phyloP scores from a whole-genome alignment of 2,329 filamentous ascomycete genomes.

The Malbranchea zuffiana region DNA sequence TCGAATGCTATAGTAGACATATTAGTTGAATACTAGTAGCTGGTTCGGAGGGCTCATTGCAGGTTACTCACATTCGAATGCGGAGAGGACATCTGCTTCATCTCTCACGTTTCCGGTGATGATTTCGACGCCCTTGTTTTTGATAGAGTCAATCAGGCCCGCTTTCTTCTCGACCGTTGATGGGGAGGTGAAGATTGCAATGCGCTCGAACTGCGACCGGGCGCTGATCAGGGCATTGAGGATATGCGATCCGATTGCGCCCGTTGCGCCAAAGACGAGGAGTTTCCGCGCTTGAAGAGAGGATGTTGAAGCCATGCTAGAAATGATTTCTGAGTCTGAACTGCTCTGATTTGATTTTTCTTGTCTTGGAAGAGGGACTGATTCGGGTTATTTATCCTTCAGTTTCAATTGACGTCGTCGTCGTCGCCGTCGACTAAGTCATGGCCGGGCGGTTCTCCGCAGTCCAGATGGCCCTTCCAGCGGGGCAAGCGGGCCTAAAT shows the following conservation, averaged over 20 bases:
- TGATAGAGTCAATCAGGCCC: constrained; percentile 38
- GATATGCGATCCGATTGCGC: constrained; percentile 44
- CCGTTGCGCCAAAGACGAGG: constrained; percentile 45
- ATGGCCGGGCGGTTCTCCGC: no score
- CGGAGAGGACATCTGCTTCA: constrained; percentile 43
- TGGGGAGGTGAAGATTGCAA: constrained; percentile 49
- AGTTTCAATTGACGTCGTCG: no score
- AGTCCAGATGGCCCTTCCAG: no score
- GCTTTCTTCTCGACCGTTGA: constrained; percentile 42
- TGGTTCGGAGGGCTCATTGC: background rate
- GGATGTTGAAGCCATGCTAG: constrained; percentile 2
- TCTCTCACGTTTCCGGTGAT: constrained; percentile 46
- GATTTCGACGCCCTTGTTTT: constrained; percentile 41
- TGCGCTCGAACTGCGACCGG: constrained; percentile 38
- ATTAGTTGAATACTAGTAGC: background rate
- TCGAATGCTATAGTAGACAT: constrained; percentile 40
- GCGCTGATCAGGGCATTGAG: constrained; percentile 38
- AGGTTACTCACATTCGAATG: constrained; percentile 39
- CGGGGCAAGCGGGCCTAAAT: no score
- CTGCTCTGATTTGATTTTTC: no score
- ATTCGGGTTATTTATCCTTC: no score
- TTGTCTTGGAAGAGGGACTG: no score
- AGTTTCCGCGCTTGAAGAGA: constrained; percentile 30
- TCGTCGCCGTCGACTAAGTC: no score
- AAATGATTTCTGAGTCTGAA: background rate